Evolutionary conservation across 768 basidiomycete genomes (phyloP).

Genomic region (Mrakia gelida): DNA sequence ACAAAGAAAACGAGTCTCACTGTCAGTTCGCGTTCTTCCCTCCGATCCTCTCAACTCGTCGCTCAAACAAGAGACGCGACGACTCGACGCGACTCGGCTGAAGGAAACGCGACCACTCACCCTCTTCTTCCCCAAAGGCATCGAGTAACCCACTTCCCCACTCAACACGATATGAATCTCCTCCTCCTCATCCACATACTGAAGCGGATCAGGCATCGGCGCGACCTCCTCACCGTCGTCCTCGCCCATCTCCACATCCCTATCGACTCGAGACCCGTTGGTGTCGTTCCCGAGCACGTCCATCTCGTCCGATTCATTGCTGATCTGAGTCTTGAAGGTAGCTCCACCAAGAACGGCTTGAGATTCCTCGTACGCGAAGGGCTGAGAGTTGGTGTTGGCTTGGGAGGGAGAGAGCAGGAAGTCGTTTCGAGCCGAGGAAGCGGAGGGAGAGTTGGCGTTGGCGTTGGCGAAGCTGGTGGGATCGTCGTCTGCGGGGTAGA

Average conservation of each 20-base stretch:
- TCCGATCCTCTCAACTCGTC: not conserved
- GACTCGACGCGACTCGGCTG: no score
- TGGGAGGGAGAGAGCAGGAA: not conserved
- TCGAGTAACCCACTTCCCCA: not conserved
- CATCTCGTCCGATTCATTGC: not conserved
- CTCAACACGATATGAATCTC: not conserved
- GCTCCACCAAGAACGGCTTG: not conserved
- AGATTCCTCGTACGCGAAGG: not conserved
- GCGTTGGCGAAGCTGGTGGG: not conserved
- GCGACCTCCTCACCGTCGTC: not conserved
- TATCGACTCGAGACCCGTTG: no score
- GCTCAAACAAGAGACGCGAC: no score
- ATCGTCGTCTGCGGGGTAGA: not conserved
- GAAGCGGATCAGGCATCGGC: not conserved
- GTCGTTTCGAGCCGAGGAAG: not conserved
- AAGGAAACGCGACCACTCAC: no score
- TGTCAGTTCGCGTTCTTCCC: not conserved
- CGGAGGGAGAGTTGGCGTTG: no score
- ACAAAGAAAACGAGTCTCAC: not conserved
- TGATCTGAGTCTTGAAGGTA: not conserved
- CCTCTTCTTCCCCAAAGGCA: not conserved
- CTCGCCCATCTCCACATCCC: not conserved
- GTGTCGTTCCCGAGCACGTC: not conserved
- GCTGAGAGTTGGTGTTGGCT: not conserved
- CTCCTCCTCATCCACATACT: not conserved